Base-by-base conservation (phyloP, 1,139 yeast species). In the Magnusiomyces tetraspermus region DNA sequence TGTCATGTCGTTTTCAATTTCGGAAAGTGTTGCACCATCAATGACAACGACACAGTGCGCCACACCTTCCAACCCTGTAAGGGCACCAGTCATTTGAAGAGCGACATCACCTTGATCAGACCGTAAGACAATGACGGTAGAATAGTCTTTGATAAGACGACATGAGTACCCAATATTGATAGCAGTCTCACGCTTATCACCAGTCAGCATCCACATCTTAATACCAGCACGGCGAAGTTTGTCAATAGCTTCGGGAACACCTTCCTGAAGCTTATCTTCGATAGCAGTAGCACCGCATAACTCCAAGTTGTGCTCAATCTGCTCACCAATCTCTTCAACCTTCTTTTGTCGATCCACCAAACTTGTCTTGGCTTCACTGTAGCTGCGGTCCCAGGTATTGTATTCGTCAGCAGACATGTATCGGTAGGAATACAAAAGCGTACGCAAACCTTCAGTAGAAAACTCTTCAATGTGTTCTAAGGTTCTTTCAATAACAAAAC, bases 161-260 rank as follows among this genome's bases (percentile, higher is more conserved):
- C 98, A 94, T 3, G 97, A 85, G 64, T 90, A 87, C 0, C 98
- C 98, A 67, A 94, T 92, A 63, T 89, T 92, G 55, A 92, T 89
- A 1, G 99, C 98, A 0, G 99, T 94, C 68, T 94, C 99, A 56
- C 97, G 76, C 65, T 92, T 92, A 65, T 92, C 99, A 51, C 99
- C 99, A 0, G 99, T 92, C 55, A 92, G 74, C 97, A 92, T 92
- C 98, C 99, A 92, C 74, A 94, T 71, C 63, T 84, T 87, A 54
- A 92, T 89, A 3, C 96, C 96, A 0, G 98, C 98, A 57, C 95
- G 76, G 61, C 96, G 79, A 42, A 94, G 76, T 64, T 88, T 89
- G 55, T 89, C 97, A 58, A 92, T 90, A 0, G 97, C 80, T 55
- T 89, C 96, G 26, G 97, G 85, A 0, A 94, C 98, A 13, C 98